Evolutionary conservation across 1,284 basidiomycete genomes (phyloP), one percentile per base, ranked within the genome.

Genomic region (Ceratobasidium papillatum): DNA sequence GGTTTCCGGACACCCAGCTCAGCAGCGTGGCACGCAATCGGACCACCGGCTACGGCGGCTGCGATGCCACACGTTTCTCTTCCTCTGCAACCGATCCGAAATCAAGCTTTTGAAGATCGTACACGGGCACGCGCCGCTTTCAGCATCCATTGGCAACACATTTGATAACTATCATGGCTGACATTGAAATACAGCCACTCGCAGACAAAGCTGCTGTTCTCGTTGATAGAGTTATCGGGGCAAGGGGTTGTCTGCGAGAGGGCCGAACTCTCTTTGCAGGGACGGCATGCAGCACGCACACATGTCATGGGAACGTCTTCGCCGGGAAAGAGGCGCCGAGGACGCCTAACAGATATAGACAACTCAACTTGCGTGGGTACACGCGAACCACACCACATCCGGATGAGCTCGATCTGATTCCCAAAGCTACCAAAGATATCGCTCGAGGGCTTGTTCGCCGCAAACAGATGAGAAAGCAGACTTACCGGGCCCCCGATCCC

Each of bases 221-320:
- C 36, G 22, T 58, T 58, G 66, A 69, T 69, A 69, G 41, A 69
- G 66, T 69, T 59, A n/a, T 56, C 68, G 45, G 68, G 68, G 68
- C 68, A 61, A 43, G 68, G 68, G 68, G 27, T 72, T 59, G 27
- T n/a, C 34, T 69, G 17, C 36, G 19, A 43, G 30, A 32, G 25
- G 68, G 43, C 68, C 56, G 43, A 61, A 43, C 52, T 36, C 36
- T 71, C 54, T 38, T 36, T 45, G 68, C 54, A 64, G 41, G 68
- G 68, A 32, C 27, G 34, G 34, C n/a, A 9, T 22, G 38, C n/a
- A n/a, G n/a, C 58, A 61, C 38, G 56, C 59, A 66, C 41, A 41
- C 68, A 45, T 59, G 68, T 72, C 68, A 72, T 72, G 68, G 68
- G 68, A 61, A 72, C 68, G 38, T 19, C 68, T 72, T 72, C 68